Evolutionary conservation across 2,329 filamentous ascomycete species (phyloP), one percentile per base, ranked within the genome.

Genomic region (Pseudogymnoascus sp.): DNA sequence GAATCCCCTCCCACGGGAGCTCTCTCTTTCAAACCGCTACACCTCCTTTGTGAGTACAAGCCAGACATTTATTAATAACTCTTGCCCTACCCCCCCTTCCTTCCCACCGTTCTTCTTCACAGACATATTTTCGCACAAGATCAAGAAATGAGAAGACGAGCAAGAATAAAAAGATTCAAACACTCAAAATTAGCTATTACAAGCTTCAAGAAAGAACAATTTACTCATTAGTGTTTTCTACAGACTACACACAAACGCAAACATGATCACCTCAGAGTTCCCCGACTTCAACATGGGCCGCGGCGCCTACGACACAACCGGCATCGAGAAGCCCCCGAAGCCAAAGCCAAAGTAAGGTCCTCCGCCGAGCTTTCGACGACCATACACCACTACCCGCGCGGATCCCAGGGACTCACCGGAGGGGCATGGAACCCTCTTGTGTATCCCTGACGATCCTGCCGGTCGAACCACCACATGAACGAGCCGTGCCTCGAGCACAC

Each of bases 231-330:
- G 2, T 12, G 2, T 12, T 2, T 8, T 39, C 4, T 21, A 21
- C 39, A 42, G 39, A 39, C 36, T 42, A 7, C 8, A 42, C 39
- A 25, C 39, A 25, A 13, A 42, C 21, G 17, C 6, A 13, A 42
- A 21, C 39, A 69, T 71, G 69, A 68, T 70, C 62, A 68, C 68
- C 59, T 65, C 61, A 68, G 68, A 70, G 62, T 64, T 66, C 38
- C 65, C 64, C 63, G 67, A 69, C 13, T 70, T 66, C 72, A 79
- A 81, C 71, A 80, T 80, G 77, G 80, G 78, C 65, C 75, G 80
- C 63, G 79, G 80, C 63, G 79, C 78, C 66, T 82, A 82, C 68
- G 80, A 82, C 67, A 80, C 78, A 65, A 81, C 79, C 25, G 78
- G 78, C 55, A 73, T 80, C 25, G 73, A 75, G 63, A 81, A 81